Evolutionary conservation across 805 yeast species (phyloP).

Genomic region (Candida montana): DNA sequence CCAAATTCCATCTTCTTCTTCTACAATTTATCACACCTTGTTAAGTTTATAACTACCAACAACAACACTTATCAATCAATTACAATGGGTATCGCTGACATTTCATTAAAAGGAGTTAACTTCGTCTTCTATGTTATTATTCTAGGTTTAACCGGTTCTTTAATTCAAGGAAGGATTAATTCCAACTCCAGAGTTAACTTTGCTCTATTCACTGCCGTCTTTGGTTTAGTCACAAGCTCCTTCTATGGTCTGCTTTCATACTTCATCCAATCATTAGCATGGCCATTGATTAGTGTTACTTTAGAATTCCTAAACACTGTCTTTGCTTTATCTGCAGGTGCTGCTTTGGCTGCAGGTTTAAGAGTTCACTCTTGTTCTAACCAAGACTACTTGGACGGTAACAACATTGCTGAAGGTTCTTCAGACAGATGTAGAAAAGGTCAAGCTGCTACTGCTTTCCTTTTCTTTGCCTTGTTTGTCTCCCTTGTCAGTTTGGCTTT

Average conservation of each 20-base stretch:
- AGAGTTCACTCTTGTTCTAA: slow-evolving; percentile 83
- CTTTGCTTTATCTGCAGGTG: slow-evolving; percentile 91
- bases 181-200: slow-evolving; percentile 78
- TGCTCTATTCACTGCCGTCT: slow-evolving; percentile 81
- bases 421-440: slow-evolving; percentile 90
- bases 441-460: slow-evolving; percentile 78
- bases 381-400: slow-evolving; percentile 53
- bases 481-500: slow-evolving; percentile 60
- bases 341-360: slow-evolving; percentile 88
- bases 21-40: neutral
- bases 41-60: neutral
- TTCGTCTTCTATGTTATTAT: slow-evolving; percentile 71
- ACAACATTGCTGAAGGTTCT: slow-evolving; percentile 71
- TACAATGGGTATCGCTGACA: slow-evolving; percentile 51
- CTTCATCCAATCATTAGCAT: slow-evolving; percentile 73
- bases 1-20: neutral
- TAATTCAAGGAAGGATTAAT: slow-evolving; percentile 61
- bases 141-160: slow-evolving; percentile 86
- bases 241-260: slow-evolving; percentile 75
- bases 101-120: slow-evolving; percentile 67
- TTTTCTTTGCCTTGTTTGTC: slow-evolving; percentile 76
- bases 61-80: neutral
- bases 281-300: slow-evolving; percentile 72
- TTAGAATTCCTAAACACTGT: slow-evolving; percentile 85
- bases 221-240: slow-evolving; percentile 75